Percentiles rank a stretch among this genome's conserved stretches.
These are phyloP conservation scores for Corylus heterophylla DNA, from an alignment of 306 rosid species.

Conservation along the genomic window DNA sequence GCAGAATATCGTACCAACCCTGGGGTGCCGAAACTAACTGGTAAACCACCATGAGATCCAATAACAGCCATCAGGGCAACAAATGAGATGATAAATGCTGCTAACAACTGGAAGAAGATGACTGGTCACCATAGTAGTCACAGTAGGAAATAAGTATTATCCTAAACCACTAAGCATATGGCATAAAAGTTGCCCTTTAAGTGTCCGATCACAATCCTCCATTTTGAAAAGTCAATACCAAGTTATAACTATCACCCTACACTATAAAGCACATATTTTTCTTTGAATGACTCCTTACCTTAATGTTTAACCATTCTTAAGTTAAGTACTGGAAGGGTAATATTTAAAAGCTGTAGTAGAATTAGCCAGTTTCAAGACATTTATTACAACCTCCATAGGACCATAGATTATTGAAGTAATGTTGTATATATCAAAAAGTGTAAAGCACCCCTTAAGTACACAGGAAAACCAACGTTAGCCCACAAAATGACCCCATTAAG, in stretches of 20 bases:
- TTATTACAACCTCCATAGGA: neutral
- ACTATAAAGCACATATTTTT: neutral
- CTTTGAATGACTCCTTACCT: neutral
- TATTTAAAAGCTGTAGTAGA: neutral
- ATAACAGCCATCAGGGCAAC: slow-evolving; percentile 88
- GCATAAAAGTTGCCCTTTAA: neutral
- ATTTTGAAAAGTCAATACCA: neutral
- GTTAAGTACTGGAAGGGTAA: neutral
- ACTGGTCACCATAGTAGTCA: slow-evolving; percentile 26
- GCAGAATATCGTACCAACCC: slow-evolving; percentile 70
- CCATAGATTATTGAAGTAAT: no score
- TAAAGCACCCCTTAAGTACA: no score
- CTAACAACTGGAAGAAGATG: slow-evolving; percentile 69
- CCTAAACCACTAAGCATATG: neutral
- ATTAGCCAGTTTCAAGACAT: neutral
- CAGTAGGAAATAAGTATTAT: slow-evolving; percentile 16
- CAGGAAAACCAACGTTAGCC: no score
- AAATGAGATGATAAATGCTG: slow-evolving; percentile 76
- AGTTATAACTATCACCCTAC: neutral
- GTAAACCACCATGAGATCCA: slow-evolving; percentile 69
- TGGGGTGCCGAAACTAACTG: slow-evolving; percentile 78
- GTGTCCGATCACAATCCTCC: neutral
- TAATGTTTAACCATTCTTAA: neutral
- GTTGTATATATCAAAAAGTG: no score
- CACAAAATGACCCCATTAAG: no score